These are phyloP conservation scores for Plasmodium knowlesi DNA, from an alignment of 169 alveolate species.

Conservation along the genomic window DNA sequence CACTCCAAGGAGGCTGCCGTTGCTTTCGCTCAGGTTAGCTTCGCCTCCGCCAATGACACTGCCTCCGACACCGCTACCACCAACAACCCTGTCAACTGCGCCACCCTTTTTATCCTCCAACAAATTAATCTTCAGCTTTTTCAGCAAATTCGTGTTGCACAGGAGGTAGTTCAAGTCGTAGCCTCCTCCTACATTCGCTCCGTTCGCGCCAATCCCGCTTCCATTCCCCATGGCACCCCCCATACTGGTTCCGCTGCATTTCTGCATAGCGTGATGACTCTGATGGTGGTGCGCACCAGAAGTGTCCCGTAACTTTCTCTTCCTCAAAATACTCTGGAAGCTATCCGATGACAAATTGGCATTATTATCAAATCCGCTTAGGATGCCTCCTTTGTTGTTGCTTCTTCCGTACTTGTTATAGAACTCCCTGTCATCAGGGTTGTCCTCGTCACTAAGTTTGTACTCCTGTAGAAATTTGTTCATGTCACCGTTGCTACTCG, in stretches of 20 bases:
- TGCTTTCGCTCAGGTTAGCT: neutral
- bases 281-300: slow-evolving; percentile 5
- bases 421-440: slow-evolving; percentile 27
- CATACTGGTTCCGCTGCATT: neutral
- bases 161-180: slow-evolving; percentile 33
- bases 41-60: neutral
- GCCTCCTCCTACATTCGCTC: too few relatives aligned
- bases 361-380: slow-evolving; percentile 11
- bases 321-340: slow-evolving; percentile 26
- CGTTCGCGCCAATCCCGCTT: neutral
- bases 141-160: slow-evolving; percentile 28
- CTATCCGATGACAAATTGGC: slow-evolving; percentile 12
- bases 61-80: too few relatives aligned
- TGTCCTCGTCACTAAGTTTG: slow-evolving; percentile 15
- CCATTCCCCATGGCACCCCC: neutral
- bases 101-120: slow-evolving; percentile 28
- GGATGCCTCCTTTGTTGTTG: neutral
- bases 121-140: slow-evolving; percentile 40
- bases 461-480: slow-evolving; percentile 7
- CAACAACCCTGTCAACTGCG: neutral
- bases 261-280: neutral
- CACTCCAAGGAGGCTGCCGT: neutral
- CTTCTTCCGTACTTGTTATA: slow-evolving; percentile 26
- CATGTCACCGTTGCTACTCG: slow-evolving; percentile 11
- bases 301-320: slow-evolving; percentile 1